A percentile compares a stretch with the other conserved stretches of the same genome.
Conservation (phyloP, 2,329 filamentous ascomycete species). For the Verticillium alfalfae region DNA sequence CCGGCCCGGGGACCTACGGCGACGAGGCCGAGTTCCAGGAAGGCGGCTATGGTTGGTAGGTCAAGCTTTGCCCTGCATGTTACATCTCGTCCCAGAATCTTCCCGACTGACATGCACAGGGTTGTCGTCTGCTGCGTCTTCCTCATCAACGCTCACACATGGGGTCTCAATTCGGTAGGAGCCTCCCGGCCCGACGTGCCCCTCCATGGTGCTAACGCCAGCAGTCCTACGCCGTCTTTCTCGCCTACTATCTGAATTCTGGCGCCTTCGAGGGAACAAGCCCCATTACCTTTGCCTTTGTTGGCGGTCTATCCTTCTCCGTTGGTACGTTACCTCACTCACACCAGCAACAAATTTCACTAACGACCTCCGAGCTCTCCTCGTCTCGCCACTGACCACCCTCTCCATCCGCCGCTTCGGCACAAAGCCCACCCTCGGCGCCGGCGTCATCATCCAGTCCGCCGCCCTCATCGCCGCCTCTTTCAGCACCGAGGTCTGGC, state of each 20-base stretch:
- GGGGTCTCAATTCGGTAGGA: conserved; percentile 62
- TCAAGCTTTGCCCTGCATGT: neutral
- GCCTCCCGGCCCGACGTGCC: neutral
- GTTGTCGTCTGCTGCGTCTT: conserved; percentile 49
- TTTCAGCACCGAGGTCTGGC: conserved; percentile 65
- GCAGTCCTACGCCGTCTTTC: conserved; percentile 51
- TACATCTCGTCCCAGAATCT: neutral
- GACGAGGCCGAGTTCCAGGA: conserved; percentile 34
- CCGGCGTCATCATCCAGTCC: conserved; percentile 60
- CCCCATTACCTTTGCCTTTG: conserved; percentile 66
- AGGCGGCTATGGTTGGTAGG: conserved; percentile 56
- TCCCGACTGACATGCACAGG: conserved; percentile 17
- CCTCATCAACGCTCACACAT: conserved; percentile 64
- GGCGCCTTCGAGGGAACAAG: conserved; percentile 59
- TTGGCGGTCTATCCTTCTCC: conserved; percentile 66
- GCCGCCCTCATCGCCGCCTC: conserved; percentile 63
- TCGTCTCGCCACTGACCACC: conserved; percentile 65
- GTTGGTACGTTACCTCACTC: conserved; percentile 25
- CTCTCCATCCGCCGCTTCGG: conserved; percentile 54
- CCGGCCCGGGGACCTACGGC: neutral
- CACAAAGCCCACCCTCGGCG: conserved; percentile 57
- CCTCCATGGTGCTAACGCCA: neutral
- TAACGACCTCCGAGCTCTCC: conserved; percentile 37
- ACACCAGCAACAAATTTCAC: neutral
- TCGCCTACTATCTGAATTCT: conserved; percentile 51